Evolutionary conservation across 2,329 filamentous ascomycete genomes (phyloP).

Genomic region (Colletotrichum chrysophilum): DNA sequence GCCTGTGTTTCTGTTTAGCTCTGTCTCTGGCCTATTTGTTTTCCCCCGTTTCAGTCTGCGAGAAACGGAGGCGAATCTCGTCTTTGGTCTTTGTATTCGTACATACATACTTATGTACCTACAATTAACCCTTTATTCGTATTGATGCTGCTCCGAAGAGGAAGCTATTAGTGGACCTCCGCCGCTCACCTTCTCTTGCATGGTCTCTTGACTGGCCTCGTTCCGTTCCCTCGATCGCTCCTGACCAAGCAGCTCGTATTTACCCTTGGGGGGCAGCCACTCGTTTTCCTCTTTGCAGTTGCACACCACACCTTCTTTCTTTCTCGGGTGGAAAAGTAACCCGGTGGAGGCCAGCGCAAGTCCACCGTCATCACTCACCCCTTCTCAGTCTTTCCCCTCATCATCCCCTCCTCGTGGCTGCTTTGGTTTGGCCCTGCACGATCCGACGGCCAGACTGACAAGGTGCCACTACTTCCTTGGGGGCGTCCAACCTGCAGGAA

Average conservation of each 20-base stretch:
- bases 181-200: neutral
- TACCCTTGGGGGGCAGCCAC: neutral
- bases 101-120: neutral
- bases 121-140: neutral
- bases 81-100: neutral
- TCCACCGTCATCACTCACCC: conserved; percentile 6
- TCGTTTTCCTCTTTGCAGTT: neutral
- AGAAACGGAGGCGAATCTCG: conserved; percentile 6
- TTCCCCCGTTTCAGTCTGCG: neutral
- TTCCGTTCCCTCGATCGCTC: neutral
- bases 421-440: neutral
- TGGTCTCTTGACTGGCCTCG: neutral
- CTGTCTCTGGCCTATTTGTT: neutral
- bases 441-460: neutral
- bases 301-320: neutral
- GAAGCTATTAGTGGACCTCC: conserved; percentile 11
- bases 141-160: neutral
- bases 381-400: neutral
- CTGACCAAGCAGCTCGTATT: conserved; percentile 12
- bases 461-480: conserved; percentile 4
- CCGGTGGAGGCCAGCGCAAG: conserved; percentile 7
- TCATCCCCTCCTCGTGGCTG: neutral
- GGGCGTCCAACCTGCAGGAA: conserved; percentile 7
- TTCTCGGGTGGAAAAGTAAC: neutral
- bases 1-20: neutral